Base-by-base conservation (phyloP, 2,329 filamentous ascomycete species). In the Arthrobotrys iridis region DNA sequence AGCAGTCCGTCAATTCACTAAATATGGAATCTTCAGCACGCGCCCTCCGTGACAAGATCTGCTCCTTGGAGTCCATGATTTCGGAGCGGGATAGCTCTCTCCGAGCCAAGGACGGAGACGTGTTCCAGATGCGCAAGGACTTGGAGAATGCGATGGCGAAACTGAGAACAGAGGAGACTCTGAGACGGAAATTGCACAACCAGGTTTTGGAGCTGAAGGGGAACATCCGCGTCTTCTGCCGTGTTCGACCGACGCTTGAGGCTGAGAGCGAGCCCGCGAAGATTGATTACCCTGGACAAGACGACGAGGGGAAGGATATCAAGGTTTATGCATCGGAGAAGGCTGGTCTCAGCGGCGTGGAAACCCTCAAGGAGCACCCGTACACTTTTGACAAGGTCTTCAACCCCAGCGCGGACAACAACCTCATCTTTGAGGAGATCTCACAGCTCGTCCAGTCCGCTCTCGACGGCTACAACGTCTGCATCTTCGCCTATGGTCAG, bases 401-500 rank as follows among this genome's bases (percentile, higher is more conserved):
- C 80, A 87, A 89, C 0, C 93, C 93, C 0, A 83, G 84, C 0
- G 88, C 90, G 0, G 87, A 90, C 78, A 99, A 99, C 81, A 86
- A 88, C 15, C 91, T 96, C 78, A 90, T 99, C 0, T 99, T 99
- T 81, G 92, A 92, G 65, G 95, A 99, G 81, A 98, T 98, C 81
- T 96, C 93, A 67, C 95, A 99, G 81, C 87, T 99, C 33, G 93
- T 99, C 0, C 95, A 99, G 83, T 96, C 92, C 79, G 95, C 96
- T 0, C 86, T 99, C 40, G 95, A 99, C 80, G 95, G 95, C 0
- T 99, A 97, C 84, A 99, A 98, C 79, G 95, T 99, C 59, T 98
- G 94, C 83, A 98, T 99, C 77, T 97, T 99, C 83, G 97, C 93
- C 81, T 99, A 99, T 81, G 95, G 95, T 45, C 95, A 99, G 82